Base-by-base conservation (phyloP, 2,329 filamentous ascomycete genomes). In the Penicillium concentricum region DNA sequence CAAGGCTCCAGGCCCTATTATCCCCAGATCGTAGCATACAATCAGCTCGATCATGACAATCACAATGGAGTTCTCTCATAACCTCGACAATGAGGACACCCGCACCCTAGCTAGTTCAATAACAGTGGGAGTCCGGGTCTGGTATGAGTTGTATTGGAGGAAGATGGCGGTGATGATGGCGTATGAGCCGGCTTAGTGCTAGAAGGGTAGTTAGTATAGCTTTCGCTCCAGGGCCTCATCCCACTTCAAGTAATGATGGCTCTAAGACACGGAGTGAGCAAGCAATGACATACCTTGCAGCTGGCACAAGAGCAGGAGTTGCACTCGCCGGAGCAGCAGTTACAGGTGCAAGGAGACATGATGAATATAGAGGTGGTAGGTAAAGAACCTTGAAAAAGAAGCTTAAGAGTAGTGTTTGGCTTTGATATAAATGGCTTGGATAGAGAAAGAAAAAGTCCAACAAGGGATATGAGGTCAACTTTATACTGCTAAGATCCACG, bases 311-410 rank as follows among this genome's bases (percentile, higher is more conserved):
- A 68, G 73, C 74, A 77, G 52, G 67, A 68, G 62, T 69, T 71
- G 73, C 74, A 76, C 54, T 71, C 59, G 61, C 72, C 71, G 10
- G 56, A 57, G 60, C 73, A 76, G 71, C 70, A 72, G 72, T 69
- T 73, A 73, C 75, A 77, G 48, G 56, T 47, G 69, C 73, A 76
- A 69, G 74, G 74, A 72, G 66, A 67, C 74, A 76, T 77, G 52
- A 61, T 74, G 69, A 62, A 62, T 62, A 62, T 62, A 63, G 50
- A 54, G 55, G 56, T 46, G 56, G 39, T 56, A 45, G 59, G 57
- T 26, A 45, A 53, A 48, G 42, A 56, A 60, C 57, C 58, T 51
- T 60, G 54, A 54, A 56, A 61, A 48, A 30, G 24, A 48, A 30
- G 24, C 24, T 53, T 50, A 18, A 43, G n/a, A 42, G 30, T 35